Conservation (phyloP, 2,329 filamentous ascomycete species). For the Elsinoe necatrix region DNA sequence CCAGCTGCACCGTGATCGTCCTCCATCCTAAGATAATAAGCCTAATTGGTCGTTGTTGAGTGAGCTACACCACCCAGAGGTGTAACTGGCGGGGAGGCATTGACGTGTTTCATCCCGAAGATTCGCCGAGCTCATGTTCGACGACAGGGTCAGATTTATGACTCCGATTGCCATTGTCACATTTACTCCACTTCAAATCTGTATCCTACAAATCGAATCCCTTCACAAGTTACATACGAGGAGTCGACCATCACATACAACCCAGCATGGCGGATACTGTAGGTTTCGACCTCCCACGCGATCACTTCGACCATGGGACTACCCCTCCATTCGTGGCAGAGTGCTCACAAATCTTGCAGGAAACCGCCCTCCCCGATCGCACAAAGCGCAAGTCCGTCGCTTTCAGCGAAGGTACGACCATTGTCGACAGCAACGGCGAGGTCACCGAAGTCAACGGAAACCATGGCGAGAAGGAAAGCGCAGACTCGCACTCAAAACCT, state of each 20-base stretch:
- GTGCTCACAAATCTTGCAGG: slow-evolving; percentile 25
- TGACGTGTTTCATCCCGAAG: background rate
- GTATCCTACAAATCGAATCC: too few species aligned
- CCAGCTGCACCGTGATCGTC: slow-evolving; percentile 14
- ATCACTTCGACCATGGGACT: background rate
- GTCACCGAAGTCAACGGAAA: slow-evolving; percentile 67
- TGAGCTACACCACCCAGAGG: background rate
- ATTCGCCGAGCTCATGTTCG: background rate
- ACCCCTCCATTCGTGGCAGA: slow-evolving; percentile 7
- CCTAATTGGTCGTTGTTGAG: background rate
- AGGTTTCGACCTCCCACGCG: background rate
- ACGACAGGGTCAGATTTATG: slow-evolving; percentile 9
- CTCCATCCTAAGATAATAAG: background rate
- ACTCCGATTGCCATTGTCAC: background rate
- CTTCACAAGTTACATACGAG: background rate
- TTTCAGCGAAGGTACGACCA: slow-evolving; percentile 77
- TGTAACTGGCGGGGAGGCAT: background rate
- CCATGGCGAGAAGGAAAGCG: slow-evolving; percentile 65
- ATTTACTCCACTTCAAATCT: background rate
- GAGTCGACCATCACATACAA: background rate
- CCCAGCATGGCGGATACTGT: slow-evolving; percentile 16
- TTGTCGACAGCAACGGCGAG: slow-evolving; percentile 83
- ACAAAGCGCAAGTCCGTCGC: slow-evolving; percentile 88
- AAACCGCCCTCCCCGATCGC: slow-evolving; percentile 44
- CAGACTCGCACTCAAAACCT: slow-evolving; percentile 59